Evolutionary conservation across 768 basidiomycete genomes (phyloP).

Genomic region (Leccinum variicolor): DNA sequence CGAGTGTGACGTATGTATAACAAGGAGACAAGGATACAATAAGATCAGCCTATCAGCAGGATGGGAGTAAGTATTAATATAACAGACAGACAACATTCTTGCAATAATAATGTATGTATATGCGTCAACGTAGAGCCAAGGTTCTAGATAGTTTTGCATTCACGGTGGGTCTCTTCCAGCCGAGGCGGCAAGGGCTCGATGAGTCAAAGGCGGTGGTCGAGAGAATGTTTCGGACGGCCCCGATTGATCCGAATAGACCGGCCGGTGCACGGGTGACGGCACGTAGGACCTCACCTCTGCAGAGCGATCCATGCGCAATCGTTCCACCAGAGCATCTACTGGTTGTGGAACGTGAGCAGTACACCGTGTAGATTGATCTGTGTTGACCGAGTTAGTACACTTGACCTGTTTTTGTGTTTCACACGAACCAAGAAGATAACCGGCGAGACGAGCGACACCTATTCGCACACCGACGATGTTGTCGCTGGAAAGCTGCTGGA

Average conservation of each 20-base stretch:
- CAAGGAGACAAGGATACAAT: constrained; percentile 16
- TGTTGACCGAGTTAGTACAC: constrained; percentile 3
- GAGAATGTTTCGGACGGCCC: constrained; percentile 36
- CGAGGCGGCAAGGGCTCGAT: background rate
- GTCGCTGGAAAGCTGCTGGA: constrained; percentile 61
- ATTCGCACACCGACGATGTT: constrained; percentile 81
- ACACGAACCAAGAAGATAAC: constrained; percentile 51
- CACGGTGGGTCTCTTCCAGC: constrained; percentile 10
- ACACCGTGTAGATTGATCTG: constrained; percentile 15
- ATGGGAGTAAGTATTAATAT: constrained; percentile 15
- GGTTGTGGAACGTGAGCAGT: constrained; percentile 29
- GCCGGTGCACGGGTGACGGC: constrained; percentile 28
- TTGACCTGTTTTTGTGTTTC: background rate
- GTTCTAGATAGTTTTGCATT: constrained; percentile 3
- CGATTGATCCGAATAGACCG: constrained; percentile 9
- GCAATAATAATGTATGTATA: constrained; percentile 28
- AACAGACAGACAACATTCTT: constrained; percentile 12
- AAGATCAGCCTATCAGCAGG: constrained; percentile 15
- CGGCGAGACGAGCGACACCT: constrained; percentile 72
- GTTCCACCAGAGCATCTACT: constrained; percentile 40
- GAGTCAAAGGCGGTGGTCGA: constrained; percentile 31
- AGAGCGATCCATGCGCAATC: constrained; percentile 53
- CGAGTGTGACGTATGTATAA: constrained; percentile 9
- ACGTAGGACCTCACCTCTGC: constrained; percentile 63
- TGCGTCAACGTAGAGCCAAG: background rate